Base-by-base conservation (phyloP, 1,284 basidiomycete species). In the Porogramme epimiltina region DNA sequence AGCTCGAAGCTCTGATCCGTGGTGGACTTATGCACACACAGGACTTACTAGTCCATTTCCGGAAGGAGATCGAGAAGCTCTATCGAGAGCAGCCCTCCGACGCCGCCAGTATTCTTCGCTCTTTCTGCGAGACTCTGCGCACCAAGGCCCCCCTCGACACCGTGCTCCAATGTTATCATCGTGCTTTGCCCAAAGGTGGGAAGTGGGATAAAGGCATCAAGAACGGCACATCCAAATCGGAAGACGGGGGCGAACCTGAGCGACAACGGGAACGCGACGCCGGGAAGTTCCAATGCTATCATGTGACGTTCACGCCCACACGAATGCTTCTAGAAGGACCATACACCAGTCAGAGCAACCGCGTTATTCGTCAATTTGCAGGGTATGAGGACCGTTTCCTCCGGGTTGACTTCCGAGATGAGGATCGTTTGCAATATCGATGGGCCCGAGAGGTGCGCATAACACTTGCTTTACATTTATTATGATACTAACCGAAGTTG, bases 391-490 rank as follows among this genome's bases (percentile, higher is more conserved):
- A 85, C 24, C 70, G 81, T 59, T 92, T 92, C 63, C 64, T 93
- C 25, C 82, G 90, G 15, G 88, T 92, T 19, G 81, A 89, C 56
- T 91, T 92, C 62, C 78, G 82, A 9, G 90, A 92, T 45, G 90
- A 93, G 70, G 85, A 91, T 63, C 76, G 79, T 28, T 70, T 86
- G 18, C 76, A 81, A 46, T 87, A 87, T 57, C 76, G 83, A 20
- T 89, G 85, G 84, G 79, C 80, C 53, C 73, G 79, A 13, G 79
- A 80, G 48, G 81, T 66, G 20, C 47, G 51, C 34, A 31, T 31
- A 8, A n/a, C n/a, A 8, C 28, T 31, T 51, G 19, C 4, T 19
- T 23, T 10, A 8, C 2, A 6, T 9, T n/a, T 18, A 2, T 24
- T 6, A 23, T 8, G 5, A 11, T 15, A 2, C 24, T 45, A 25